A percentile compares a stretch with the other conserved stretches of the same genome.
phyloP scores from a whole-genome alignment of 2,329 filamentous ascomycete species.

The Pyricularia grisea region DNA sequence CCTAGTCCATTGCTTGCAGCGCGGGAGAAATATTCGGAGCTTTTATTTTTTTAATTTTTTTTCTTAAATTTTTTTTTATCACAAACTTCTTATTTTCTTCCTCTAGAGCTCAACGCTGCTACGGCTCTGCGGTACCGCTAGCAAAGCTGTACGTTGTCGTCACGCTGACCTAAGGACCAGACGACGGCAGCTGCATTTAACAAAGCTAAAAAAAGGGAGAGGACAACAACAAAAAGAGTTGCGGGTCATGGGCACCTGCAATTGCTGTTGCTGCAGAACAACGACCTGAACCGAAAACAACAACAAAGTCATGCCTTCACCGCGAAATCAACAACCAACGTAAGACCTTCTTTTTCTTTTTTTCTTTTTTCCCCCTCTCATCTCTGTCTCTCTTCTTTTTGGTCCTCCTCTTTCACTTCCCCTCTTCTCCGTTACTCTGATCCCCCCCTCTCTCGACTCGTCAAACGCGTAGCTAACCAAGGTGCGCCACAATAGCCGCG shows the following conservation, averaged over 20 bases:
- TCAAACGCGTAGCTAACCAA: background rate
- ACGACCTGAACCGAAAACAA: background rate
- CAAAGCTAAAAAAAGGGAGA: background rate
- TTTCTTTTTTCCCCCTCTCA: too few species aligned
- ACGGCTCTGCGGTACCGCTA: background rate
- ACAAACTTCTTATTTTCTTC: too few species aligned
- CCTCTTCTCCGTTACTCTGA: background rate
- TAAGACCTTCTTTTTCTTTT: background rate
- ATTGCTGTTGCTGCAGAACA: background rate
- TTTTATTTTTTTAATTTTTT: background rate
- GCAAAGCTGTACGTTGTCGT: background rate
- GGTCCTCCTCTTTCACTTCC: background rate
- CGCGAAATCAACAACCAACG: background rate
- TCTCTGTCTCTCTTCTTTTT: background rate
- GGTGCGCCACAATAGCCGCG: slow-evolving; percentile 40
- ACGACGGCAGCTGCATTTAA: background rate
- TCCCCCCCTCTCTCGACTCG: background rate
- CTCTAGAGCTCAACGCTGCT: too few species aligned
- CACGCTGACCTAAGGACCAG: background rate
- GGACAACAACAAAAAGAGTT: background rate
- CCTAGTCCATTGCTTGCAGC: background rate
- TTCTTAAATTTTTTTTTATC: too few species aligned
- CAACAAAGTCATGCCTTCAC: background rate
- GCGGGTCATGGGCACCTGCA: background rate
- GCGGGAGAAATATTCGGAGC: background rate